Percentiles rank a stretch among this genome's conserved stretches.
phyloP scores from a whole-genome alignment of 257 asterid genomes.

The Forsythia viridissima region DNA sequence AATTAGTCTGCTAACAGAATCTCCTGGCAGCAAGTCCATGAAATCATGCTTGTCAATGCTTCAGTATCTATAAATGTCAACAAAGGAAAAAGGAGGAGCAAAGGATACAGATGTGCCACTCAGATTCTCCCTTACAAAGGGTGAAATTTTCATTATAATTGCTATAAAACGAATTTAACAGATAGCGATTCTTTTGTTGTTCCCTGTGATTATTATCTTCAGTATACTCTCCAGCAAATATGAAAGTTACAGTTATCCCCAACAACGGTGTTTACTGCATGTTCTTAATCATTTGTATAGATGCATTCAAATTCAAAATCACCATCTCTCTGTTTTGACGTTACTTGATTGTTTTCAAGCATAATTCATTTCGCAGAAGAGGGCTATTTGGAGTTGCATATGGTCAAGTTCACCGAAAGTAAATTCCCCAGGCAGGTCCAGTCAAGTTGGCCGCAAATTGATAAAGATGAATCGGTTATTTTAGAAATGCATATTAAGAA shows the following conservation, averaged over 20 bases:
- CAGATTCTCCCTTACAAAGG: neutral
- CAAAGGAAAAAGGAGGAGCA: neutral
- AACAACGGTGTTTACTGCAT: too few relatives aligned
- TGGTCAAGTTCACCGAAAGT: too few relatives aligned
- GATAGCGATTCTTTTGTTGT: too few relatives aligned
- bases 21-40: neutral
- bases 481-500: neutral
- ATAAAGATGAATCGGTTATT: neutral
- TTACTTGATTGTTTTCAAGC: too few relatives aligned
- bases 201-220: neutral
- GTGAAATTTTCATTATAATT: neutral
- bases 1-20: neutral
- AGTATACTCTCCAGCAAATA: neutral
- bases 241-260: too few relatives aligned
- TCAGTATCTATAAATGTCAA: neutral
- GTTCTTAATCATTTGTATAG: too few relatives aligned
- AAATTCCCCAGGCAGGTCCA: too few relatives aligned
- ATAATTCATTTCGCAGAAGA: too few relatives aligned
- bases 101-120: neutral
- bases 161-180: too few relatives aligned
- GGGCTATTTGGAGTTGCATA: too few relatives aligned
- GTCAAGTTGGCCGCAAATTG: neutral
- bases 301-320: too few relatives aligned
- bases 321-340: too few relatives aligned
- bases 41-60: neutral